These are phyloP conservation scores for Fragilariopsis cylindrus DNA, from an alignment of 108 stramenopile genomes.

Conservation along the genomic window DNA sequence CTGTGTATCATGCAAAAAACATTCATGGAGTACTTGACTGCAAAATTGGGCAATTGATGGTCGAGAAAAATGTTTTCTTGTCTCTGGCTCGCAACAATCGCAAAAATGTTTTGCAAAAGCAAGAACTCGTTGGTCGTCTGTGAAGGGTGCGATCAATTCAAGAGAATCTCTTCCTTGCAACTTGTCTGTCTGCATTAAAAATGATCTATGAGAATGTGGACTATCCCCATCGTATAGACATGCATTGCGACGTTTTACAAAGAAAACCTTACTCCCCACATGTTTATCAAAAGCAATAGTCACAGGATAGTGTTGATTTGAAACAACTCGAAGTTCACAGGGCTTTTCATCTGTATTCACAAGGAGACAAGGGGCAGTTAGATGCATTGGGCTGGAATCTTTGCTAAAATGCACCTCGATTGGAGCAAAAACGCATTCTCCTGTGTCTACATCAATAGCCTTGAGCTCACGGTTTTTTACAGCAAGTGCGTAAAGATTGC, in stretches of 20 bases:
- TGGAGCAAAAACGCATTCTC: slow-evolving; percentile 72
- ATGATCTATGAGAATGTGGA: slow-evolving; percentile 49
- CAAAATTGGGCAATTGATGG: slow-evolving; percentile 50
- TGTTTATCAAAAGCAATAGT: slow-evolving; percentile 21
- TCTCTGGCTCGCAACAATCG: slow-evolving; percentile 24
- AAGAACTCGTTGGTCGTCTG: slow-evolving; percentile 67
- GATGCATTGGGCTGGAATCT: slow-evolving; percentile 18
- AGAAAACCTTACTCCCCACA: slow-evolving; percentile 39
- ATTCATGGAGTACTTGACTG: slow-evolving; percentile 54
- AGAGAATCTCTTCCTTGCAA: slow-evolving; percentile 38
- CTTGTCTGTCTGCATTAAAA: slow-evolving; percentile 43
- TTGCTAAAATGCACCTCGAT: slow-evolving; percentile 49
- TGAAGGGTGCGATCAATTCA: slow-evolving; percentile 70
- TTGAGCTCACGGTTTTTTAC: slow-evolving; percentile 80
- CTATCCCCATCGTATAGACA: slow-evolving; percentile 72
- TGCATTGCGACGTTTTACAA: slow-evolving; percentile 84
- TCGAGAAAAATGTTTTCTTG: slow-evolving; percentile 15
- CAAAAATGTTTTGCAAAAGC: slow-evolving; percentile 72
- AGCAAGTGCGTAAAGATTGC: slow-evolving; percentile 97
- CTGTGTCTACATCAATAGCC: slow-evolving; percentile 90
- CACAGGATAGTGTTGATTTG: slow-evolving; percentile 53
- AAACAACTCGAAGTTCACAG: slow-evolving; percentile 47
- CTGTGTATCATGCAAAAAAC: slow-evolving; percentile 55
- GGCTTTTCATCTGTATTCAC: slow-evolving; percentile 29
- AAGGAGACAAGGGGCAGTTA: slow-evolving; percentile 47